Conservation (phyloP, 164 flowering plant genomes). For the Vitis vinifera region ASM3070453v1 NC_081809.1:26421001-26421500, state of each 20-base stretch:
- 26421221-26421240: background rate
- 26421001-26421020: too few species aligned
- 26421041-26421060: background rate
- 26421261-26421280: too few species aligned
- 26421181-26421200: background rate
- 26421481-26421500: slow-evolving; percentile 17
- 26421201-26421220: background rate
- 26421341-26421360: too few species aligned
- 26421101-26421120: background rate
- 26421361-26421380: background rate
- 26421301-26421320: too few species aligned
- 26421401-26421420: slow-evolving; percentile 18
- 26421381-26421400: slow-evolving; percentile 22
- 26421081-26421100: slow-evolving; percentile 2
- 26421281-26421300: too few species aligned
- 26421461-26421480: background rate
- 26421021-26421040: too few species aligned
- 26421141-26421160: background rate
- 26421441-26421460: slow-evolving; percentile 3
- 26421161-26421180: background rate
- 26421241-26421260: background rate
- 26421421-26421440: slow-evolving; percentile 20
- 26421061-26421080: background rate
- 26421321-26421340: too few species aligned
- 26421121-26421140: background rate